Conservation (phyloP, 169 alveolate genomes). For the Eimeria acervulina region DNA sequence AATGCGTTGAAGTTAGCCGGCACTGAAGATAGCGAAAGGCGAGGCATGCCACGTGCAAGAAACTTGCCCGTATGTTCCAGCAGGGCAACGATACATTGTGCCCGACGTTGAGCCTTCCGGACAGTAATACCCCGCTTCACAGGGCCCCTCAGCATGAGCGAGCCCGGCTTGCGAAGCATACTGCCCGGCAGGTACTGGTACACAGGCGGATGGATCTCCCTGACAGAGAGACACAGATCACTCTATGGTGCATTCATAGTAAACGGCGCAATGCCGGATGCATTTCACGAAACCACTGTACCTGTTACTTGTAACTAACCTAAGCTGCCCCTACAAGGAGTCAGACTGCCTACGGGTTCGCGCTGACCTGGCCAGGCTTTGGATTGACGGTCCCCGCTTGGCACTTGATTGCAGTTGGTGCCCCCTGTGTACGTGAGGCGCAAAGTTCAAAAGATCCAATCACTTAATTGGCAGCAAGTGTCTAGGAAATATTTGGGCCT, state of each 20-base stretch:
- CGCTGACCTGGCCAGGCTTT: slow-evolving; percentile 68
- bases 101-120: slow-evolving; percentile 66
- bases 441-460: background rate
- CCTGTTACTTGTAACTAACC: background rate
- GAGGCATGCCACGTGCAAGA: background rate
- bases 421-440: slow-evolving; percentile 18
- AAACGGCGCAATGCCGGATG: background rate
- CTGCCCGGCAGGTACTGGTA: slow-evolving; percentile 60
- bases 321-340: background rate
- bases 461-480: background rate
- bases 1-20: background rate
- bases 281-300: background rate
- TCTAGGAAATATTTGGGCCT: background rate
- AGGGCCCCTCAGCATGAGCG: slow-evolving; percentile 58
- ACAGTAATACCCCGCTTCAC: slow-evolving; percentile 37
- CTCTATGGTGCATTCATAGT: background rate
- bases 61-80: slow-evolving; percentile 62
- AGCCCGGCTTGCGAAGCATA: slow-evolving; percentile 38
- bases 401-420: background rate
- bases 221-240: background rate
- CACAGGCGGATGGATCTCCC: slow-evolving; percentile 51
- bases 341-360: background rate
- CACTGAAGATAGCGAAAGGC: background rate
- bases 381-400: slow-evolving; percentile 52
- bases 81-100: slow-evolving; percentile 48